Conservation (phyloP, 2,329 filamentous ascomycete genomes). For the Neocucurbitaria cava region DNA sequence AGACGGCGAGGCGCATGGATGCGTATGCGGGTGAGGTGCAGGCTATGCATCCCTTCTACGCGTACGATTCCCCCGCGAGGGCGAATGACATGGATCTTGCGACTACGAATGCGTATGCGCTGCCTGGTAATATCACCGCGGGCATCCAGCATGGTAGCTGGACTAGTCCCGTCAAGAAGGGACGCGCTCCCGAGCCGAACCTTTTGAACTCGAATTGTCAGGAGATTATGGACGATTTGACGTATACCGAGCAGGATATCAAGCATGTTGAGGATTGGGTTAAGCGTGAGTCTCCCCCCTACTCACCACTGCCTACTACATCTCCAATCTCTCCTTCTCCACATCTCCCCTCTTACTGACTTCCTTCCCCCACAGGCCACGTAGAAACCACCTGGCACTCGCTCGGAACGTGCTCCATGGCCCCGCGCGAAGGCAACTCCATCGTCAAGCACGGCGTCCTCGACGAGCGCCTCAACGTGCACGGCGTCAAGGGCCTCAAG, state of each 20-base stretch:
- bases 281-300: conserved; percentile 44
- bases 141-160: conserved; percentile 77
- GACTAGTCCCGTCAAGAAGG: conserved; percentile 66
- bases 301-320: neutral
- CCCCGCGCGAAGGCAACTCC: conserved; percentile 75
- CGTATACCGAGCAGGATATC: conserved; percentile 70
- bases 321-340: neutral
- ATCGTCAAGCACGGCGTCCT: conserved; percentile 82
- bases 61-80: conserved; percentile 72
- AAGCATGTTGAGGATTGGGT: conserved; percentile 70
- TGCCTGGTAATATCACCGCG: conserved; percentile 73
- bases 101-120: conserved; percentile 78
- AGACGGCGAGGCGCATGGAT: conserved; percentile 79
- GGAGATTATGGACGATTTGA: conserved; percentile 66
- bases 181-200: conserved; percentile 57
- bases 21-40: conserved; percentile 76
- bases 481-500: conserved; percentile 78
- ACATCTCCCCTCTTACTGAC: neutral
- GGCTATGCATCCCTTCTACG: conserved; percentile 72
- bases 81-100: conserved; percentile 76
- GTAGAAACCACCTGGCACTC: conserved; percentile 79
- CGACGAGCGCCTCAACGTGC: conserved; percentile 78
- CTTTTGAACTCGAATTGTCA: conserved; percentile 71
- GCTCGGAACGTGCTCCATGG: conserved; percentile 76
- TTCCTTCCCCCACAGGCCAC: conserved; percentile 53